Conservation (phyloP, 176 grass and related monocot species). For the maize (Zea mays) region DNA sequence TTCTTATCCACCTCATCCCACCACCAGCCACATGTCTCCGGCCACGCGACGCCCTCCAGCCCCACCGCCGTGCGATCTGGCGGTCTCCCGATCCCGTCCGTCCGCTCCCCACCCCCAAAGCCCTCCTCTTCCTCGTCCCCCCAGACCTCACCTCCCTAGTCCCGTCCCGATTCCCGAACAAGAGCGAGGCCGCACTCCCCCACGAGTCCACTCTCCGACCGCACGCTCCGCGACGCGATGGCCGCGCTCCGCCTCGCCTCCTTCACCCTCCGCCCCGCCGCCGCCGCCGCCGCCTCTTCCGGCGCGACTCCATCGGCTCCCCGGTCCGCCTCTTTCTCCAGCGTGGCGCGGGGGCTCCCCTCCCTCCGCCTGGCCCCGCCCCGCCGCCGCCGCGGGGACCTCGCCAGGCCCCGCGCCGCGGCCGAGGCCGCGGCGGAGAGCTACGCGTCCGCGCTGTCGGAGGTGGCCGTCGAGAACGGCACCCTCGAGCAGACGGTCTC, state of each 20-base stretch:
- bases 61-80: conserved; percentile 26
- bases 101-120: conserved; percentile 28
- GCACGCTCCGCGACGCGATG: conserved; percentile 34
- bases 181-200: conserved; percentile 6
- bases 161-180: conserved; percentile 16
- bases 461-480: conserved; percentile 54
- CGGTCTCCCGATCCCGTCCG: not conserved
- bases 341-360: conserved; percentile 34
- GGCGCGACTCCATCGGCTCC: conserved; percentile 3
- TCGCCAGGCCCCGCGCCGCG: conserved; percentile 29
- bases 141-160: not conserved
- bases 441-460: conserved; percentile 70
- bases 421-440: conserved; percentile 44
- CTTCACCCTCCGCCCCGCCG: conserved; percentile 44
- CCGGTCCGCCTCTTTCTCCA: conserved; percentile 34
- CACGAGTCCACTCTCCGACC: conserved; percentile 34
- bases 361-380: conserved; percentile 47
- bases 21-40: conserved; percentile 33
- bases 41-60: not conserved
- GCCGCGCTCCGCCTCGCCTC: conserved; percentile 53
- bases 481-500: conserved; percentile 57
- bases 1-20: conserved; percentile 55
- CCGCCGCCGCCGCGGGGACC: conserved; percentile 48
- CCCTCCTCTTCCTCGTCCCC: not conserved
- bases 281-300: conserved; percentile 24